Evolutionary conservation across 1,284 basidiomycete genomes (phyloP).

Genomic region (Trichosporon coremiiforme): DNA sequence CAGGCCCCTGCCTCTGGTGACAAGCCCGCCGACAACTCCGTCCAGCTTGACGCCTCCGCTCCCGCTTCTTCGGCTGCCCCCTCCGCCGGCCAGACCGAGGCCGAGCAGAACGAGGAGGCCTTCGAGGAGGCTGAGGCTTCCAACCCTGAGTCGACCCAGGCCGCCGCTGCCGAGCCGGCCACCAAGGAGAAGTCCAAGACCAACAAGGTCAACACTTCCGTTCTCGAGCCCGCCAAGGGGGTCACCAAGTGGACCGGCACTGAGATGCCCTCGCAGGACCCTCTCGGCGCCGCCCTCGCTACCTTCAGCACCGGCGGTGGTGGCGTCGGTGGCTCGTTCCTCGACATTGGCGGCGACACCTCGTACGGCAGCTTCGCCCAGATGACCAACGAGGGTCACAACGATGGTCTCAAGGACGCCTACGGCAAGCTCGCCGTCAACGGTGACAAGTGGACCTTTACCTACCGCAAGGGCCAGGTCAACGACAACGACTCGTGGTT

Average conservation of each 20-base stretch:
- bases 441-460: slow-evolving; percentile 19
- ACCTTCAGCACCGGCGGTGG: slow-evolving; percentile 22
- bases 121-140: not conserved
- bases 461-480: slow-evolving; percentile 22
- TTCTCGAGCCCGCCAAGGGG: slow-evolving; percentile 9
- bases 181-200: not conserved
- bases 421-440: slow-evolving; percentile 17
- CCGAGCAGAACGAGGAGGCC: slow-evolving; percentile 7
- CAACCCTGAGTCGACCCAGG: not conserved
- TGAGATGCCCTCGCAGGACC: slow-evolving; percentile 17
- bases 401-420: slow-evolving; percentile 19
- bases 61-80: slow-evolving; percentile 8
- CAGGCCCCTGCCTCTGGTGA: not conserved
- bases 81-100: slow-evolving; percentile 7
- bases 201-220: slow-evolving; percentile 19
- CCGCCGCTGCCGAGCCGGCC: slow-evolving; percentile 10
- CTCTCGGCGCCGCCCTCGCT: slow-evolving; percentile 3
- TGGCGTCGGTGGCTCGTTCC: slow-evolving; percentile 12
- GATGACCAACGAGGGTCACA: slow-evolving; percentile 24
- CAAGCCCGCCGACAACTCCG: not conserved
- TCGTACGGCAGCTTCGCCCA: slow-evolving; percentile 15
- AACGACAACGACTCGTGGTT: slow-evolving; percentile 25
- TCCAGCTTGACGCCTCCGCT: not conserved
- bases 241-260: slow-evolving; percentile 23
- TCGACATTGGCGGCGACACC: not conserved